Evolutionary conservation across 176 grass and related monocot species (phyloP), one percentile per base, ranked within the genome.

Genomic region (Hyparrhenia diplandra): DNA sequence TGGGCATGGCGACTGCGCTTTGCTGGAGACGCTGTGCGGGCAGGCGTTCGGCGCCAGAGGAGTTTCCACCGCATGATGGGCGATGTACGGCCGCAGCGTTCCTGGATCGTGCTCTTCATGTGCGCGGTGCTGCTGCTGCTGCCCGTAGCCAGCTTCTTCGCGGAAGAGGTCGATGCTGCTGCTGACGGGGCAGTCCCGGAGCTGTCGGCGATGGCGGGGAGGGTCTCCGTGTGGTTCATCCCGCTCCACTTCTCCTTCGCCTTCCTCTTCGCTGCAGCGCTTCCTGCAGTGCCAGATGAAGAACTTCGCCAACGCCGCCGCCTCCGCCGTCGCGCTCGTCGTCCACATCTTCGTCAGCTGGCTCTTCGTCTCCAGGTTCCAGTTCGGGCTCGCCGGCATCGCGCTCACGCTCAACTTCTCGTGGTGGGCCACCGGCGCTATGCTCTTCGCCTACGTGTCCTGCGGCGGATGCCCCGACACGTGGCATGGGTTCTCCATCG

Each of bases 281-380:
- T 98, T 98, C 85, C 82, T 98, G 64, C 95, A 98, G 85, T 92
- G 95, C 90, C 95, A 92, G 88, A 83, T 98, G 76, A 94, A 94
- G 89, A 98, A 98, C 81, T 64, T 67, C 62, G 74, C 75, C 64
- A 94, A 72, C 54, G 95, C 95, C 39, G 64, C 60, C 29, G 80
- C 76, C 6, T 83, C 95, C 6, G 92, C 74, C 21, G 51, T 71
- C 49, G 90, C 92, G 52, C 83, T 98, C 6, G 45, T 42, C 17
- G n/a, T 98, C 59, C 95, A 98, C 78, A 1, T 94, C 81, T 51
- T 91, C 73, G 43, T 89, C 69, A 94, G 80, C 64, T 98, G 95
- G 95, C 86, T 98, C 77, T 81, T 92, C 70, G 59, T 98, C 31
- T 66, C 90, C 6, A 78, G 31, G 78, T 29, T 87, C 31, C 83